Evolutionary conservation across 2,329 filamentous ascomycete genomes (phyloP).

Genomic region (Paecilomyces variotii): DNA sequence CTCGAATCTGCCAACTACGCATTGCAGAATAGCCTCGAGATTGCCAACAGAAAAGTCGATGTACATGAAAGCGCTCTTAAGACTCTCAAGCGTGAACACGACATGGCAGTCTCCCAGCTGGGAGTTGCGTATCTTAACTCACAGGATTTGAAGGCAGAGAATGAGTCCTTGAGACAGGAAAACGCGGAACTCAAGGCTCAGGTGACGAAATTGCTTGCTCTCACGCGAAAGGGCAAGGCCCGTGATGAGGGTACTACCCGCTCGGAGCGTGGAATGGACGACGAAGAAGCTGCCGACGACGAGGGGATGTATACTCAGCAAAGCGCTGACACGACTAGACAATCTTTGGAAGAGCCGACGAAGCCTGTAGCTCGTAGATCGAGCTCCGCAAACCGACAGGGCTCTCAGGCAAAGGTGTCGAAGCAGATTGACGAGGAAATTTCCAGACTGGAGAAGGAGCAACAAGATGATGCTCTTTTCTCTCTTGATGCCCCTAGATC

Average conservation of each 20-base stretch:
- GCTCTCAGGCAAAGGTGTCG: conserved; percentile 23
- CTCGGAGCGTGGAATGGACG: conserved; percentile 15
- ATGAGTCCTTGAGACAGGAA: conserved; percentile 28
- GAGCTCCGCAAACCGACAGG: conserved; percentile 16
- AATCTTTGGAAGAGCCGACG: conserved; percentile 20
- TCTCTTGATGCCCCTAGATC: conserved; percentile 24
- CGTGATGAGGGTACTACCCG: conserved; percentile 19
- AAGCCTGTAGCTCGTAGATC: conserved; percentile 21
- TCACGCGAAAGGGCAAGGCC: conserved; percentile 10
- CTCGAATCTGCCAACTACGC: conserved; percentile 47
- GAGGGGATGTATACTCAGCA: conserved; percentile 23
- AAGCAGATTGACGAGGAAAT: conserved; percentile 30
- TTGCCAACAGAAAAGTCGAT: conserved; percentile 47
- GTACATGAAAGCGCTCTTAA: conserved; percentile 48
- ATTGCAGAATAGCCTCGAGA: conserved; percentile 48
- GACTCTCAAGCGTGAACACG: conserved; percentile 48
- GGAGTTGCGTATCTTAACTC: conserved; percentile 48
- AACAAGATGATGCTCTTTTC: conserved; percentile 31
- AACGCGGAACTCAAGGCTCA: conserved; percentile 32
- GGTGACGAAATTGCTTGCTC: conserved; percentile 18
- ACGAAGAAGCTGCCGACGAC: conserved; percentile 20
- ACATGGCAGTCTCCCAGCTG: conserved; percentile 50
- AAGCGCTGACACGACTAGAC: conserved; percentile 20
- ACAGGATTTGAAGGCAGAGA: conserved; percentile 36
- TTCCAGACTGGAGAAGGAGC: conserved; percentile 27